phyloP scores from a whole-genome alignment of 345 rosid species.

The Salix exigua region DNA sequence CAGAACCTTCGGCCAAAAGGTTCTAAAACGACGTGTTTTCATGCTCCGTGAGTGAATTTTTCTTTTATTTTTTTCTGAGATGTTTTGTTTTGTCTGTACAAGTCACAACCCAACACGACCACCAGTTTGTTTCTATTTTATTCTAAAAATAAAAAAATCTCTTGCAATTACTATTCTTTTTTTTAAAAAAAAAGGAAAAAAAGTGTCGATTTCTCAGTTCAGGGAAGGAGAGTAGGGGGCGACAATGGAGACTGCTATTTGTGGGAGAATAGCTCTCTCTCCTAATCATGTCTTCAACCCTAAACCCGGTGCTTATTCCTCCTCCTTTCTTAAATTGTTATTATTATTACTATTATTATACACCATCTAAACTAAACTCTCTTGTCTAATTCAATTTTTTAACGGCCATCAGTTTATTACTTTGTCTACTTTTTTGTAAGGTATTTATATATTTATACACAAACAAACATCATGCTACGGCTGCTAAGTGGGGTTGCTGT shows the following conservation, averaged over 20 bases:
- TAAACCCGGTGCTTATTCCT: constrained; percentile 44
- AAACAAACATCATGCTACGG: neutral
- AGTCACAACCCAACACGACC: neutral
- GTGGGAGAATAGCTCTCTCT: constrained; percentile 76
- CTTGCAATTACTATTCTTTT: neutral
- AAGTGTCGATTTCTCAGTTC: neutral
- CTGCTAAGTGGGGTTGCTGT: neutral
- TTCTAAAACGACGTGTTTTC: neutral
- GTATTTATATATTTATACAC: neutral
- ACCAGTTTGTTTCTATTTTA: neutral
- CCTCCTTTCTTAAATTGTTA: neutral
- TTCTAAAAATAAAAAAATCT: neutral
- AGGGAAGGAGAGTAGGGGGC: neutral
- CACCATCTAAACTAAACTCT: neutral
- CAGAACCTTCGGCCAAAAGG: neutral
- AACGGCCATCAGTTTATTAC: neutral
- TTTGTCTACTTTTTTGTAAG: neutral
- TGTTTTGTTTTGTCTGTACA: neutral
- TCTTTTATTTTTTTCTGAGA: neutral
- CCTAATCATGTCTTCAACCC: constrained; percentile 55
- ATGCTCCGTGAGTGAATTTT: neutral
- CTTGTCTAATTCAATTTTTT: neutral
- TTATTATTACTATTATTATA: neutral
- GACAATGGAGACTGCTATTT: constrained; percentile 61
- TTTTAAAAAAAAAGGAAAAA: neutral